These are phyloP conservation scores for Penicillium sp. DNA, from an alignment of 2,329 filamentous ascomycete genomes.

Conservation along the genomic window DNA sequence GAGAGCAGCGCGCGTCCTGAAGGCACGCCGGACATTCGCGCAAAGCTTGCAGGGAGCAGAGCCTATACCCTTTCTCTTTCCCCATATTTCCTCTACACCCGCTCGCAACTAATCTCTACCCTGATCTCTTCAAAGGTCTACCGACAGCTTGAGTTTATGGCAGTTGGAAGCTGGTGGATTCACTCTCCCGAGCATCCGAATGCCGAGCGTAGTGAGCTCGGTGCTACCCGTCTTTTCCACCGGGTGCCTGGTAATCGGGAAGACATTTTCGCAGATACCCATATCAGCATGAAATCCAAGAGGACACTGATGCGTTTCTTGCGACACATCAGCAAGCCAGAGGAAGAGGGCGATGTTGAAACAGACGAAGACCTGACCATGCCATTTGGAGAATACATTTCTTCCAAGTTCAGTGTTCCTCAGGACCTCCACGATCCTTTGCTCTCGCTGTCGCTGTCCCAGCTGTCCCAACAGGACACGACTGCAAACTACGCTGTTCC, in stretches of 20 bases:
- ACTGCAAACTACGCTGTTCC: slow-evolving; percentile 68
- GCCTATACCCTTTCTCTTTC: slow-evolving; percentile 81
- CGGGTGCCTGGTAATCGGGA: slow-evolving; percentile 86
- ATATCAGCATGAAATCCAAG: slow-evolving; percentile 77
- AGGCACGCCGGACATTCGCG: slow-evolving; percentile 12
- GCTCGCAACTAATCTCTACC: slow-evolving; percentile 71
- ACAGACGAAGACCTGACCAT: slow-evolving; percentile 55
- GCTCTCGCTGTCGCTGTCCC: slow-evolving; percentile 70
- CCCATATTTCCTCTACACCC: slow-evolving; percentile 82
- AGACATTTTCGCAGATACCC: slow-evolving; percentile 79
- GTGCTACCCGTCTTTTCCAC: slow-evolving; percentile 47
- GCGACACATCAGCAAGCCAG: slow-evolving; percentile 70
- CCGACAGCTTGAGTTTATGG: slow-evolving; percentile 86
- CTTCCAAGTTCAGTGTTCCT: slow-evolving; percentile 65
- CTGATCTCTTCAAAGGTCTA: slow-evolving; percentile 89
- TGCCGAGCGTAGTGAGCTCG: slow-evolving; percentile 4
- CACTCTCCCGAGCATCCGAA: slow-evolving; percentile 40
- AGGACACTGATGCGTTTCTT: slow-evolving; percentile 89
- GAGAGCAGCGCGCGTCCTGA: slow-evolving; percentile 3
- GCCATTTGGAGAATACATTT: slow-evolving; percentile 48
- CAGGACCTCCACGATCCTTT: slow-evolving; percentile 63
- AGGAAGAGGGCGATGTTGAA: slow-evolving; percentile 54
- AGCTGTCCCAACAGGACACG: slow-evolving; percentile 55
- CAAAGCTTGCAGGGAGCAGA: slow-evolving; percentile 54
- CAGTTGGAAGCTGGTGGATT: slow-evolving; percentile 90